Evolutionary conservation across 768 basidiomycete species (phyloP), one percentile per base, ranked within the genome.

Genomic region (Xerocomellus dryophilus): DNA sequence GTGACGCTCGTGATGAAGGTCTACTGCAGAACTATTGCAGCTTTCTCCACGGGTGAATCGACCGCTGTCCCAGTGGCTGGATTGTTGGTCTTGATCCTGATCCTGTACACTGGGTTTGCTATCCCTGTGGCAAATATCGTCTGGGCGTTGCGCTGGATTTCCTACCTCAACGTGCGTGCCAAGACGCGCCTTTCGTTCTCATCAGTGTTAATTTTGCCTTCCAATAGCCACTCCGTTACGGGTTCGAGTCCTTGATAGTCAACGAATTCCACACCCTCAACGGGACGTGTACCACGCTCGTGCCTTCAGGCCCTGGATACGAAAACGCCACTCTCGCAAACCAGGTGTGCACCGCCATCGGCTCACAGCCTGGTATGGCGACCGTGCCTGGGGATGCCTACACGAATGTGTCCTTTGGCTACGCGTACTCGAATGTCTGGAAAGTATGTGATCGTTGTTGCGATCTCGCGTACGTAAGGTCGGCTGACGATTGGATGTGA

Each of bases 11-110:
- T 81, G 7, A 86, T 92, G 83, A 86, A 84, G 64, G 79, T 81
- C 0, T 91, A 82, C 77, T 93, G 90, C 78, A 77, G 90, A 38
- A 74, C 73, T 0, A 61, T 87, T 27, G 82, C 85, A 1, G 81
- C 85, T 0, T 73, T 73, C 14, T 82, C 83, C 61, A 72, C 73
- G 35, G 68, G 72, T 17, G 78, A 80, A 40, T 78, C 84, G 0
- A 76, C 79, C 0, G 85, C 86, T 9, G 51, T 70, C 41, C 63
- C 72, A 4, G 38, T 67, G 2, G 62, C 71, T 0, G 70, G 64
- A 5, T 40, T 78, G 51, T 50, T 68, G 50, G 66, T 75, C 34
- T 65, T 78, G 49, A 67, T 70, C 17, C 60, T 75, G 53, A 61
- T 74, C 47, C 73, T 79, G 58, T 77, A 73, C 60, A 75, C 69